Evolutionary conservation across 352 stramenopile species (phyloP).

Genomic region (Pythium folliculosum): DNA sequence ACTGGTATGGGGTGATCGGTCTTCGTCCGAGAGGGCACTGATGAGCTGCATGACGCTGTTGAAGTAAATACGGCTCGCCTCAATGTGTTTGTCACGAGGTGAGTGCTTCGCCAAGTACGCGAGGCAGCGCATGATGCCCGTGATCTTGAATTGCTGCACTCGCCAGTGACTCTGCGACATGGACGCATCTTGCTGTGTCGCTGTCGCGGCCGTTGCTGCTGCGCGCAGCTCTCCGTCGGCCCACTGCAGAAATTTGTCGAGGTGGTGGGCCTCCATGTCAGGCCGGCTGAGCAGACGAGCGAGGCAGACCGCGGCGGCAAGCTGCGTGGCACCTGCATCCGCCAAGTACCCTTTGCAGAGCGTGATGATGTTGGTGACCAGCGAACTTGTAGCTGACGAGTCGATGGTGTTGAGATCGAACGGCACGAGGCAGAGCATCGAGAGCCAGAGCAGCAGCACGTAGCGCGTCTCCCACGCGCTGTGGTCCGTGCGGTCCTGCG

Average conservation of each 20-base stretch:
- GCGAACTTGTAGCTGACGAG: slow-evolving; percentile 66
- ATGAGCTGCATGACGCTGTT: slow-evolving; percentile 71
- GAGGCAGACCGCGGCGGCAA: slow-evolving; percentile 94
- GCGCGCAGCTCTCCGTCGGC: slow-evolving; percentile 62
- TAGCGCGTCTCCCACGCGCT: slow-evolving; percentile 74
- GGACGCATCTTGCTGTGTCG: slow-evolving; percentile 26
- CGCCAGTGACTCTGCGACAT: slow-evolving; percentile 31
- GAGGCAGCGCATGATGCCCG: slow-evolving; percentile 78
- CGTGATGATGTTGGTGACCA: slow-evolving; percentile 81
- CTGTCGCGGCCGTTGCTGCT: slow-evolving; percentile 22
- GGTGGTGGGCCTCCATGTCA: slow-evolving; percentile 92
- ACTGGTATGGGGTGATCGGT: slow-evolving; percentile 39
- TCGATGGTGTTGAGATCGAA: slow-evolving; percentile 98
- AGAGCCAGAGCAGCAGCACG: slow-evolving; percentile 96
- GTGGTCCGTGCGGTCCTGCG: slow-evolving; percentile 84
- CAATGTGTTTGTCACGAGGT: slow-evolving; percentile 68
- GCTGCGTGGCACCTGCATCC: slow-evolving; percentile 84
- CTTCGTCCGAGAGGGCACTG: slow-evolving; percentile 55
- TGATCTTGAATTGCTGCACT: slow-evolving; percentile 77
- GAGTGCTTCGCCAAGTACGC: slow-evolving; percentile 82
- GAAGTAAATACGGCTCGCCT: slow-evolving; percentile 77
- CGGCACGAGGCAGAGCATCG: slow-evolving; percentile 96
- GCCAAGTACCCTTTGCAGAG: slow-evolving; percentile 87
- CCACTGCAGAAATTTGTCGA: slow-evolving; percentile 93
- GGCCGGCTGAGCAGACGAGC: slow-evolving; percentile 93